Evolutionary conservation across 78 protist genomes (phyloP).

Genomic region (Paratrimastix pyriformis): DNA sequence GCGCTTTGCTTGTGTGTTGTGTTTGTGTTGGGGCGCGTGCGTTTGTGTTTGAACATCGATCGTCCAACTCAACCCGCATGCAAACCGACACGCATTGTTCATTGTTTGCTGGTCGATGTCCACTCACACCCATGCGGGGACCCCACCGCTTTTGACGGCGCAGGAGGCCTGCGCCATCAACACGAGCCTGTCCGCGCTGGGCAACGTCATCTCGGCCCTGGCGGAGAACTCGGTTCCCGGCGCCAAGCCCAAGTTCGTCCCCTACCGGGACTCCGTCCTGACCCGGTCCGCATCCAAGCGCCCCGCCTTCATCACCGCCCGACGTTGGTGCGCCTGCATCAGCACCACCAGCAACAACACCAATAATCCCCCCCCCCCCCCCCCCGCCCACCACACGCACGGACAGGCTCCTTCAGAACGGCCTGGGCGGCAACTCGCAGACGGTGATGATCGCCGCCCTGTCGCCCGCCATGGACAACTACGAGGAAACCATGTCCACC

Average conservation of each 20-base stretch:
- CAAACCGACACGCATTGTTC: too few relatives aligned
- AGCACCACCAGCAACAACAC: not conserved
- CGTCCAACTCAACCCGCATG: too few relatives aligned
- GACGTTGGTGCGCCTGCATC: too few relatives aligned
- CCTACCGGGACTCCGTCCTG: conserved; percentile 83
- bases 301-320: not conserved
- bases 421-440: conserved; percentile 41
- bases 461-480: conserved; percentile 43
- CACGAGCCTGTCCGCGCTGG: conserved; percentile 53
- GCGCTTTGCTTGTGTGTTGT: too few relatives aligned
- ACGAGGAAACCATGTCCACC: conserved; percentile 21
- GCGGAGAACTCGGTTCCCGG: conserved; percentile 40
- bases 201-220: conserved; percentile 64
- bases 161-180: too few relatives aligned
- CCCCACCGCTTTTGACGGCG: too few relatives aligned
- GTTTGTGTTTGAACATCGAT: too few relatives aligned
- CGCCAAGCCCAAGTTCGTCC: conserved; percentile 51
- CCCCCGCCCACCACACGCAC: not conserved
- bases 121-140: too few relatives aligned
- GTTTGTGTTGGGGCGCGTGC: too few relatives aligned
- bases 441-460: conserved; percentile 40
- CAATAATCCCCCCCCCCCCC: not conserved
- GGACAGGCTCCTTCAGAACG: conserved; percentile 28
- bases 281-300: conserved; percentile 57
- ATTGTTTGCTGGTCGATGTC: too few relatives aligned